Base-by-base conservation (phyloP, 1,139 yeast genomes). In the Ogataea hybrid region DNA sequence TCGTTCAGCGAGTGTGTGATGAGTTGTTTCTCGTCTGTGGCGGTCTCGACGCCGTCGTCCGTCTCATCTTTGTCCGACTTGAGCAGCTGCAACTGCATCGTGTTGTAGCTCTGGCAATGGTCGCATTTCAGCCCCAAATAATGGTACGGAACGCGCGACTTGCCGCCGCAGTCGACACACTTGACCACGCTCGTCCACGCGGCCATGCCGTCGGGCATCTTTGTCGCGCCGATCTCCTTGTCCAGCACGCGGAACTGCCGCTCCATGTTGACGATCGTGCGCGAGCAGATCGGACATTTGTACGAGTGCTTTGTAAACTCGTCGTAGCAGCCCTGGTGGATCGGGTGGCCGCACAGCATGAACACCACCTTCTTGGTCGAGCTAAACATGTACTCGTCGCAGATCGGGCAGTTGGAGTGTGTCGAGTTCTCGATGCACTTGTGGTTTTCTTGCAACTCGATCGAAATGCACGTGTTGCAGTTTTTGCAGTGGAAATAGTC, bases 331-430 rank as follows among this genome's bases (percentile, higher is more conserved):
- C 65, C 61, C 59, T 88, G 89, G 64, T 90, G 97, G 48, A 90
- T 89, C 37, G 95, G 87, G 64, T 90, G 97, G 4, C 97, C 97
- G 64, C 97, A 90, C 38, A 79, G 76, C 96, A 90, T 88, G 62
- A 89, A 88, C 14, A 88, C 95, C 30, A 89, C 95, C 23, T 89
- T 84, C 56, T 73, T 76, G 5, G 85, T 80, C n/a, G 94, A 83
- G 6, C 89, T 84, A 61, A 90, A 90, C 76, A 89, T 77, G 61
- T 83, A 89, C 54, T 89, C 97, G 47, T 85, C 88, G 64, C 97
- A 89, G 28, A 89, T 87, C 1, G 96, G 95, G 62, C 97, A 89
- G 61, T 89, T 82, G 47, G 95, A 84, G 60, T 85, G 94, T 1
- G 96, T 88, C 5, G 95, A 81, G 53, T 88, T 82, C 55, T 84